Evolutionary conservation across 2,329 filamentous ascomycete genomes (phyloP).

Genomic region (Colletotrichum paranaense): DNA sequence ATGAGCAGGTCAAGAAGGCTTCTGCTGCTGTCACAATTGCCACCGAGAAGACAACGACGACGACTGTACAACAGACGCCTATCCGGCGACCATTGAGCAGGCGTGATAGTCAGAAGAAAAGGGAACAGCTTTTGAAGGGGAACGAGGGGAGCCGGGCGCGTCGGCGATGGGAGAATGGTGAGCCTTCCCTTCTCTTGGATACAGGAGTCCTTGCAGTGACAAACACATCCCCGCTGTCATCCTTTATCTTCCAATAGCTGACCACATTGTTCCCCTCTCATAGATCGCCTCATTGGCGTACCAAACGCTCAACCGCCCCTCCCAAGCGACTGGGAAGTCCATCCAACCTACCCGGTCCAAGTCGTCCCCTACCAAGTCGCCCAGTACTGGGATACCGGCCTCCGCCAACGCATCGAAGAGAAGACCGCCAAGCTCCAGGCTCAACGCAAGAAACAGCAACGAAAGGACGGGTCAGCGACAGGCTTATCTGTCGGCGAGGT

Average conservation of each 20-base stretch:
- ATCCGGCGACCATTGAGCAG: constrained; percentile 59
- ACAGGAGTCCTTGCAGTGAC: neutral
- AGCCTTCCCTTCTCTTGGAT: neutral
- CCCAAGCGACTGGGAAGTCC: constrained; percentile 84
- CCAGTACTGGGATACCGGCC: constrained; percentile 78
- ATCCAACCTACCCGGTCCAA: constrained; percentile 82
- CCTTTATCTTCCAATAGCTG: neutral
- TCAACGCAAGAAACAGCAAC: constrained; percentile 59
- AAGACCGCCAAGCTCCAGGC: constrained; percentile 53
- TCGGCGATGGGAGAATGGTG: constrained; percentile 95
- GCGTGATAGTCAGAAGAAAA: constrained; percentile 67
- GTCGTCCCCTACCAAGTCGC: constrained; percentile 90
- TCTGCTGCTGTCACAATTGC: constrained; percentile 7
- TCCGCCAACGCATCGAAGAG: constrained; percentile 62
- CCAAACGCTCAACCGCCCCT: constrained; percentile 87
- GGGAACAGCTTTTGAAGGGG: constrained; percentile 85
- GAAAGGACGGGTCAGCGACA: constrained; percentile 52
- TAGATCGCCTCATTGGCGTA: constrained; percentile 88
- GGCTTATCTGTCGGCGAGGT: constrained; percentile 67
- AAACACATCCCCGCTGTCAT: neutral
- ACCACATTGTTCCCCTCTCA: neutral
- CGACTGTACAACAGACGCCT: constrained; percentile 41
- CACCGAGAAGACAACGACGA: constrained; percentile 19
- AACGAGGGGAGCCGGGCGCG: constrained; percentile 90
- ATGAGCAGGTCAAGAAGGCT: constrained; percentile 56